phyloP scores from a whole-genome alignment of 2,329 filamentous ascomycete genomes.

The Mycosphaerella sp. region DNA sequence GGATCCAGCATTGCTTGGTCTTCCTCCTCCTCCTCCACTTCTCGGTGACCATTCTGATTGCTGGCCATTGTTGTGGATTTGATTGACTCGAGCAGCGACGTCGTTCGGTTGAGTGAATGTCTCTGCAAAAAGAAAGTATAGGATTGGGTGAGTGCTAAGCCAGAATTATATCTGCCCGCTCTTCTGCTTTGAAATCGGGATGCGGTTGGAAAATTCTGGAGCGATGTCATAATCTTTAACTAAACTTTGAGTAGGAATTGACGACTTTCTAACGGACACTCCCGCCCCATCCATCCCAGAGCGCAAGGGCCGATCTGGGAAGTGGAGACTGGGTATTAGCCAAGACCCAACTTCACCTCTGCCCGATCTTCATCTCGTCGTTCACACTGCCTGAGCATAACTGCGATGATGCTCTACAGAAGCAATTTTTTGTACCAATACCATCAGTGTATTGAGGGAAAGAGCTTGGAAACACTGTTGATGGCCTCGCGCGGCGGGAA shows the following conservation, averaged over 20 bases:
- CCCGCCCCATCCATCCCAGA: too few relatives aligned
- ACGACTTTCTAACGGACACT: background rate
- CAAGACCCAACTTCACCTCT: too few relatives aligned
- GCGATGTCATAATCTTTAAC: background rate
- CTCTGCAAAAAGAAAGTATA: too few relatives aligned
- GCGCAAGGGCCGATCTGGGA: too few relatives aligned
- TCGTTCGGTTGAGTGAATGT: background rate
- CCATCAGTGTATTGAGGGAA: background rate
- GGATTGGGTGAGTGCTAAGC: background rate
- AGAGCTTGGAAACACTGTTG: background rate
- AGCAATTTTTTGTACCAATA: background rate
- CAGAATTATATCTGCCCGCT: background rate
- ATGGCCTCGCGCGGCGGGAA: background rate
- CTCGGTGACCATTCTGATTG: background rate
- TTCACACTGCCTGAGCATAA: background rate
- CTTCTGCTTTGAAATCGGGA: background rate
- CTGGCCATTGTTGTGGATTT: conserved; percentile 8
- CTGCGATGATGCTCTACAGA: background rate
- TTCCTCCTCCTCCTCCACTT: conserved; percentile 45
- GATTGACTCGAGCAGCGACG: background rate
- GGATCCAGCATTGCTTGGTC: conserved; percentile 67
- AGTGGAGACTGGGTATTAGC: too few relatives aligned
- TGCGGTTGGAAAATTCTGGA: background rate
- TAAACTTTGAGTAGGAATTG: background rate
- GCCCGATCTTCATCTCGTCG: background rate